Evolutionary conservation across 2,329 filamentous ascomycete species (phyloP).

Genomic region (Phaeosphaeriaceae sp.): DNA sequence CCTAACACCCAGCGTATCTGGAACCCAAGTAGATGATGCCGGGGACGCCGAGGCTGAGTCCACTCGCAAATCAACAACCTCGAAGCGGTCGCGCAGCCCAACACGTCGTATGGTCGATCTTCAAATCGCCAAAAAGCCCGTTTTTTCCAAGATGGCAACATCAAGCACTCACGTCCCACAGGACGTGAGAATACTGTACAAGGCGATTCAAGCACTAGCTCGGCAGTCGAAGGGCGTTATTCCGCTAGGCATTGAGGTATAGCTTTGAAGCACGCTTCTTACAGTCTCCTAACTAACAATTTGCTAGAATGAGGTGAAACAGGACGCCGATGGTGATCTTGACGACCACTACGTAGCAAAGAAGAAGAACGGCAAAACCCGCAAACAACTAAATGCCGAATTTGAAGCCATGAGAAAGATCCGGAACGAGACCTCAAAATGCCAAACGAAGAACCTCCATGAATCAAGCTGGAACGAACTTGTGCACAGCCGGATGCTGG

Average conservation of each 20-base stretch:
- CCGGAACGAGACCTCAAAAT: conserved; percentile 20
- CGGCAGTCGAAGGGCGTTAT: conserved; percentile 19
- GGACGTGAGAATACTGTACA: conserved; percentile 22
- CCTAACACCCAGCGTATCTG: conserved; percentile 13
- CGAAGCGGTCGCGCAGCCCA: conserved; percentile 22
- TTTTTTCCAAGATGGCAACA: conserved; percentile 13
- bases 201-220: conserved; percentile 19
- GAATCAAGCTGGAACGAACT: conserved; percentile 26
- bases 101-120: conserved; percentile 23
- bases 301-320: no score
- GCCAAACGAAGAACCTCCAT: conserved; percentile 25
- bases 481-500: conserved; percentile 24
- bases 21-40: conserved; percentile 15
- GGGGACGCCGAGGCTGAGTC: conserved; percentile 15
- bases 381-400: conserved; percentile 22
- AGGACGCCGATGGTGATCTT: no score
- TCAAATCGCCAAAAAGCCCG: conserved; percentile 21
- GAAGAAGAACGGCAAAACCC: no score
- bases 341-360: no score
- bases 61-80: conserved; percentile 18
- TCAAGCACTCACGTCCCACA: conserved; percentile 20
- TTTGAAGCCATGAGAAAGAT: conserved; percentile 24
- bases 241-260: conserved; percentile 25
- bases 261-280: conserved; percentile 13
- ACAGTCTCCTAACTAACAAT: conserved; percentile 1